phyloP scores from a whole-genome alignment of 208 protist species.

The Crithidia bombi region DNA sequence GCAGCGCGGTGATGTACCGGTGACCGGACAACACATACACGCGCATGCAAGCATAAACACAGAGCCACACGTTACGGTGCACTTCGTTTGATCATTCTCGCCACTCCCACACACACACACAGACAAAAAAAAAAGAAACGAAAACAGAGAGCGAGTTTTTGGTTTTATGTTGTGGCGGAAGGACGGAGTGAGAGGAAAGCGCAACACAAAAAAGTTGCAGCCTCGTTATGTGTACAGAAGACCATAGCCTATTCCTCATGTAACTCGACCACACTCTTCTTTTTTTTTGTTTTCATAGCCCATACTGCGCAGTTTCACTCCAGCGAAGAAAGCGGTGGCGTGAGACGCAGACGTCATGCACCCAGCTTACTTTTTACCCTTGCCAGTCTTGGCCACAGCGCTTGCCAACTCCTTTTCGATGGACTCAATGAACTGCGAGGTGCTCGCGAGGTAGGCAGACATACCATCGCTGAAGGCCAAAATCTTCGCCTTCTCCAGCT shows the following conservation, averaged over 20 bases:
- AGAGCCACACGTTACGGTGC: too few species aligned
- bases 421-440: slow-evolving; percentile 25
- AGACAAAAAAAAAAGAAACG: neutral
- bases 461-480: slow-evolving; percentile 24
- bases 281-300: neutral
- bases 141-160: neutral
- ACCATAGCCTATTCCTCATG: neutral
- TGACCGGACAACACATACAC: too few species aligned
- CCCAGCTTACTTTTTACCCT: slow-evolving; percentile 1
- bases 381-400: slow-evolving; percentile 6
- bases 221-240: too few species aligned
- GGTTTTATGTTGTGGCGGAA: neutral
- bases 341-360: neutral
- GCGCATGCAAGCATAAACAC: neutral
- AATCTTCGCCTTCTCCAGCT: slow-evolving; percentile 27
- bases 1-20: too few species aligned
- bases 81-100: too few species aligned
- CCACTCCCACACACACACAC: too few species aligned
- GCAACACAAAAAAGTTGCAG: neutral
- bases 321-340: slow-evolving; percentile 2
- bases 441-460: slow-evolving; percentile 19
- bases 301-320: neutral
- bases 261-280: neutral
- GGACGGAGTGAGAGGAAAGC: neutral
- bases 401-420: slow-evolving; percentile 32